Evolutionary conservation across 129 eudicot genomes (phyloP).

Genomic region (Centaurea solstitialis): DNA sequence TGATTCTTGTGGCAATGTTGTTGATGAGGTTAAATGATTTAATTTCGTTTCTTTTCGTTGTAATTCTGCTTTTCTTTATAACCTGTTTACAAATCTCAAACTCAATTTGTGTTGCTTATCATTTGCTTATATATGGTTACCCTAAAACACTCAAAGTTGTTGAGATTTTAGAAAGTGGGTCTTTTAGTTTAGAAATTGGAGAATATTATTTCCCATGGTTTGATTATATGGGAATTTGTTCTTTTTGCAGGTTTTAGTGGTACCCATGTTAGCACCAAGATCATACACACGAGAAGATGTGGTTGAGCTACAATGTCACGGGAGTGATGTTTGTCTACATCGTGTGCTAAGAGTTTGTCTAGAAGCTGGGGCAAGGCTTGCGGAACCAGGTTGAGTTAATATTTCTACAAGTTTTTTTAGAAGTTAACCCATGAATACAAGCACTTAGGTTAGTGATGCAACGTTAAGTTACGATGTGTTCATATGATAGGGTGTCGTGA

Average conservation of each 20-base stretch:
- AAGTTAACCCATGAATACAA: not conserved
- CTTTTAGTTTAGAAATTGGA: not conserved
- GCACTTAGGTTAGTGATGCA: no score
- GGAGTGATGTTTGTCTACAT: constrained; percentile 81
- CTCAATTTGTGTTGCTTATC: not conserved
- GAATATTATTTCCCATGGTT: not conserved
- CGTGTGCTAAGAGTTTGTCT: constrained; percentile 92
- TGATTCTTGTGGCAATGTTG: constrained; percentile 63
- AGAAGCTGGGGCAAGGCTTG: constrained; percentile 95
- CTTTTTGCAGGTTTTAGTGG: constrained; percentile 59
- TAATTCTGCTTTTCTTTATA: not conserved
- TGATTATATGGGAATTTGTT: not conserved
- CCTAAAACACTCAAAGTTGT: not conserved
- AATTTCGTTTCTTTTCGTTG: not conserved
- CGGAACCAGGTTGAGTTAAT: constrained; percentile 78
- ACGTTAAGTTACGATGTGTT: no score
- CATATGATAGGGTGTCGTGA: no score
- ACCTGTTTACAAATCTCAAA: no score
- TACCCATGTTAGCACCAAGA: constrained; percentile 95
- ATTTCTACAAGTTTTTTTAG: not conserved
- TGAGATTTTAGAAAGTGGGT: not conserved
- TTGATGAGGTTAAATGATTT: constrained; percentile 69
- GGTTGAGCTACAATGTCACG: constrained; percentile 96
- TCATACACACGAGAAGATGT: constrained; percentile 98
- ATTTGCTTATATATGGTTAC: not conserved